Conservation (phyloP, 768 basidiomycete species). For the Termitomyces sp. region DNA sequence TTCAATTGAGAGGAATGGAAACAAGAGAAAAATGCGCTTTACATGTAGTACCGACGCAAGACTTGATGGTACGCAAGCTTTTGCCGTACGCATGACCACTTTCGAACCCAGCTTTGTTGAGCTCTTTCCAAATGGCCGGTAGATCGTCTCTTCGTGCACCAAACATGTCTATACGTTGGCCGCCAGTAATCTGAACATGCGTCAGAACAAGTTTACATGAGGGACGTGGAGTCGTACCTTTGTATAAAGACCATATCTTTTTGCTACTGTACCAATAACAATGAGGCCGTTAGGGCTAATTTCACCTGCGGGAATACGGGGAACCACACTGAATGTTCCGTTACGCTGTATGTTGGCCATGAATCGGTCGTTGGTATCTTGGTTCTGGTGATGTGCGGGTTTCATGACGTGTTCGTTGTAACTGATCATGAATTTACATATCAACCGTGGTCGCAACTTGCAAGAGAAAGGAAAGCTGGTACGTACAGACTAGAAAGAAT, state of each 20-base stretch:
- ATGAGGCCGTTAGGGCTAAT: constrained; percentile 64
- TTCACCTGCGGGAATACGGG: constrained; percentile 70
- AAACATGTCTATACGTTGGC: constrained; percentile 68
- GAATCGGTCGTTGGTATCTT: constrained; percentile 71
- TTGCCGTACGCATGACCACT: constrained; percentile 76
- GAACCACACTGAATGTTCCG: constrained; percentile 70
- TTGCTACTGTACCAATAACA: constrained; percentile 59
- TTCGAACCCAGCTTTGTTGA: constrained; percentile 65
- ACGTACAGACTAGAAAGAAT: constrained; percentile 37
- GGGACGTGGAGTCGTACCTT: constrained; percentile 20
- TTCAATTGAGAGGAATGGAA: neutral
- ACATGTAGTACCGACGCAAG: constrained; percentile 68
- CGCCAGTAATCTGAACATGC: constrained; percentile 21
- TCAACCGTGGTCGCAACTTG: no score
- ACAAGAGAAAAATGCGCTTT: neutral
- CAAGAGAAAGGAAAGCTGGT: constrained; percentile 10
- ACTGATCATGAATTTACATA: no score
- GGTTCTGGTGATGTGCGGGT: constrained; percentile 60
- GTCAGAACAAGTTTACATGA: neutral
- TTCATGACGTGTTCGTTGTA: constrained; percentile 67
- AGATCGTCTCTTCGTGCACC: constrained; percentile 69
- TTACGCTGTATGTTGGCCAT: constrained; percentile 73
- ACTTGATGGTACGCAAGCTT: constrained; percentile 70
- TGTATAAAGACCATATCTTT: constrained; percentile 68
- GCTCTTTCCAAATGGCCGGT: constrained; percentile 64